Evolutionary conservation across 2,329 filamentous ascomycete species (phyloP).

Genomic region (Exophiala sp.): DNA sequence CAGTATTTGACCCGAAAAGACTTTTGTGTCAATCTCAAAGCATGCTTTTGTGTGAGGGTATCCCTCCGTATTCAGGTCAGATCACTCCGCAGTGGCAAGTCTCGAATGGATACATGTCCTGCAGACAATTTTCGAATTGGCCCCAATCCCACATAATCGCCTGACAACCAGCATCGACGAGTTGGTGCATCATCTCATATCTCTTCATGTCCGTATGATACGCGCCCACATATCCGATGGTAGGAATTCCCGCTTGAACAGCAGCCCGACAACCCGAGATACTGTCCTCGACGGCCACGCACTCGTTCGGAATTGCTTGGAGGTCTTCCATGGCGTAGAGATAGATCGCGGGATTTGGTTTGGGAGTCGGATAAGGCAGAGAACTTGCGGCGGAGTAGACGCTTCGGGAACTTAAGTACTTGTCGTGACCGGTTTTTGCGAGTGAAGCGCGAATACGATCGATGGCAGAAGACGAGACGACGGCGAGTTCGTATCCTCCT

Average conservation of each 20-base stretch:
- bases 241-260: conserved; percentile 72
- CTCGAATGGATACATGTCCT: background rate
- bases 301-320: conserved; percentile 67
- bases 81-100: too few relatives aligned
- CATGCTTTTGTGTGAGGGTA: background rate
- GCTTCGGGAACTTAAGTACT: conserved; percentile 69
- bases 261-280: conserved; percentile 78
- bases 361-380: conserved; percentile 74
- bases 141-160: conserved; percentile 56
- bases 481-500: conserved; percentile 68
- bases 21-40: background rate
- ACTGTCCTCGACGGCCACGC: conserved; percentile 82
- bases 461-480: conserved; percentile 77
- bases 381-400: conserved; percentile 81
- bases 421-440: conserved; percentile 72
- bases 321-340: conserved; percentile 70
- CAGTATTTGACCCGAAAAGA: too few relatives aligned
- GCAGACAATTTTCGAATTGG: conserved; percentile 43
- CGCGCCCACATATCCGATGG: conserved; percentile 80
- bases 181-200: conserved; percentile 67
- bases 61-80: background rate
- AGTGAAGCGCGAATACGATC: conserved; percentile 74
- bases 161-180: conserved; percentile 60
- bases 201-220: conserved; percentile 60
- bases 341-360: conserved; percentile 89